Evolutionary conservation across 2,329 filamentous ascomycete genomes (phyloP).

Genomic region (Fusarium pininemorale): DNA sequence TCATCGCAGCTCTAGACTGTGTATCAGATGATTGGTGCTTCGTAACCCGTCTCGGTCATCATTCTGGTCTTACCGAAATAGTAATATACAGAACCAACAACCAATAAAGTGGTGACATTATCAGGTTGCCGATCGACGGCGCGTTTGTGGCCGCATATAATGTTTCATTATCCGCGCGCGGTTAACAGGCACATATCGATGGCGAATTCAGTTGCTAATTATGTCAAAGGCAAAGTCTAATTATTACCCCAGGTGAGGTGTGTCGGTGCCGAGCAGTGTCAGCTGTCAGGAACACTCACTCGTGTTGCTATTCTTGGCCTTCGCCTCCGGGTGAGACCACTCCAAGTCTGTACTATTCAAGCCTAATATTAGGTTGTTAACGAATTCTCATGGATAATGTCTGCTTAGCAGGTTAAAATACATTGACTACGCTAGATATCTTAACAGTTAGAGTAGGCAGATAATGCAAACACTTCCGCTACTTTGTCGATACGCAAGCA

Average conservation of each 20-base stretch:
- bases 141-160: neutral
- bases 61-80: neutral
- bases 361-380: neutral
- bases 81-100: neutral
- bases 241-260: neutral
- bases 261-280: neutral
- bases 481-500: neutral
- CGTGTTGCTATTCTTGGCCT: constrained; percentile 10
- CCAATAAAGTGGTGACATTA: neutral
- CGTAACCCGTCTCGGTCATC: neutral
- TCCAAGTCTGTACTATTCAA: neutral
- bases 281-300: neutral
- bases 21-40: constrained; percentile 12
- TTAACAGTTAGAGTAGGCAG: neutral
- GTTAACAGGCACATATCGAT: neutral
- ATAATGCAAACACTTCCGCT: neutral
- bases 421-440: neutral
- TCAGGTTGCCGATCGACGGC: neutral
- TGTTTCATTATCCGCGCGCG: constrained; percentile 19
- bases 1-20: neutral
- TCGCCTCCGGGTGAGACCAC: neutral
- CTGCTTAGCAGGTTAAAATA: too few species aligned
- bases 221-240: neutral
- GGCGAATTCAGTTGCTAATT: neutral
- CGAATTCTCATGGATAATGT: neutral